Percentiles rank a stretch among this genome's conserved stretches.
phyloP scores from a whole-genome alignment of 2,329 filamentous ascomycete species.

The Colletotrichum liriopes region DNA sequence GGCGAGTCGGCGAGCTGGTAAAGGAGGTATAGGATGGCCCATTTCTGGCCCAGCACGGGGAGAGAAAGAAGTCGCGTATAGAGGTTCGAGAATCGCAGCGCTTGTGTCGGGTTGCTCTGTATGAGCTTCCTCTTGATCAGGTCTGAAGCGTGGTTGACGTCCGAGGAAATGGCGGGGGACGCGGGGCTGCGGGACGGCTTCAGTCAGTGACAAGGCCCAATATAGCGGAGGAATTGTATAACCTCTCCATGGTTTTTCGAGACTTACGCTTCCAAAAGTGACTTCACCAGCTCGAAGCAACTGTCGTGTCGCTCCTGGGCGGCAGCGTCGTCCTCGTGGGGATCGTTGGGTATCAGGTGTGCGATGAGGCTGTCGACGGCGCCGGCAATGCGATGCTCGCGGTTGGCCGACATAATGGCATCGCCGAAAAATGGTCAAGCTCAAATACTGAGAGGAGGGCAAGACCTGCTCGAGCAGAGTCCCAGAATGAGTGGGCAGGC shows the following conservation, averaged over 20 bases:
- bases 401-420: constrained; percentile 49
- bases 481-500: neutral
- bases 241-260: neutral
- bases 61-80: constrained; percentile 92
- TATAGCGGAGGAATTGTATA: neutral
- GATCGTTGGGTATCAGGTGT: constrained; percentile 78
- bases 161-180: constrained; percentile 72
- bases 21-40: constrained; percentile 94
- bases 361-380: constrained; percentile 85
- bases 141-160: constrained; percentile 93
- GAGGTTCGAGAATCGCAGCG: constrained; percentile 89
- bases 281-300: constrained; percentile 67
- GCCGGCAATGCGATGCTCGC: constrained; percentile 78
- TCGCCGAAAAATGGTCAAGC: constrained; percentile 25
- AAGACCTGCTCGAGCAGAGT: neutral
- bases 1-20: constrained; percentile 84
- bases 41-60: constrained; percentile 94
- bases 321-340: constrained; percentile 76
- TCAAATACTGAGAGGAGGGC: constrained; percentile 6
- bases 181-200: constrained; percentile 56
- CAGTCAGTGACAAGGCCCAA: constrained; percentile 12
- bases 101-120: constrained; percentile 82
- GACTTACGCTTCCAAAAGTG: constrained; percentile 67
- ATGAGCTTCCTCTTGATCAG: constrained; percentile 92
- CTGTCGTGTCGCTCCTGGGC: constrained; percentile 80